These are phyloP conservation scores for Arthroderma sp. DNA, from an alignment of 2,329 filamentous ascomycete genomes.

Conservation along the genomic window DNA sequence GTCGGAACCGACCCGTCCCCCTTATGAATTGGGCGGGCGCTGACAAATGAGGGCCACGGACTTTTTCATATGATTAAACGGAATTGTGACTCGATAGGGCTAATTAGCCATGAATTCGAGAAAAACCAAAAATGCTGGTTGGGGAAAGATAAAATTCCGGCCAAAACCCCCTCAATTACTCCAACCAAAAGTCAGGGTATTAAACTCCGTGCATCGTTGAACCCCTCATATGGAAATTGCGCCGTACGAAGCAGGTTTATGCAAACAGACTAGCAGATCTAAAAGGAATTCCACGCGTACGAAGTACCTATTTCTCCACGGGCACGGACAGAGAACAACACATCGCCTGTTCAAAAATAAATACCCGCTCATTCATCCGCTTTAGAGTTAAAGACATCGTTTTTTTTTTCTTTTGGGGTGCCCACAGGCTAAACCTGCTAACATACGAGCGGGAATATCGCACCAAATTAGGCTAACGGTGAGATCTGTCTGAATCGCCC, in stretches of 20 bases:
- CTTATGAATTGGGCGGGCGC: slow-evolving; percentile 3
- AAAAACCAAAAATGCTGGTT: not conserved
- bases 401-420: not conserved
- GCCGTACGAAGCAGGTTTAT: not conserved
- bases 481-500: not conserved
- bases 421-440: not conserved
- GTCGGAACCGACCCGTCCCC: not conserved
- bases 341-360: not conserved
- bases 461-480: slow-evolving; percentile 5
- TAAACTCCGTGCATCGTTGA: not conserved
- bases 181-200: not conserved
- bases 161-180: not conserved
- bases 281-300: not conserved
- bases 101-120: not conserved
- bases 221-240: not conserved
- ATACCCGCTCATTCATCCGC: slow-evolving; percentile 4
- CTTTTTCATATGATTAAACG: not conserved
- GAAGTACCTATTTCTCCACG: not conserved
- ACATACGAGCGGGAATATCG: not conserved
- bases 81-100: not conserved
- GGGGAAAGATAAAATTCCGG: not conserved
- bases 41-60: not conserved
- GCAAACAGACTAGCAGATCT: not conserved
- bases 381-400: slow-evolving; percentile 1
- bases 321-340: not conserved